A percentile compares a stretch with the other conserved stretches of the same genome.
These are phyloP conservation scores for Wickerhamiella alocasiicola DNA, from an alignment of 805 yeast genomes.

Conservation along the genomic window DNA sequence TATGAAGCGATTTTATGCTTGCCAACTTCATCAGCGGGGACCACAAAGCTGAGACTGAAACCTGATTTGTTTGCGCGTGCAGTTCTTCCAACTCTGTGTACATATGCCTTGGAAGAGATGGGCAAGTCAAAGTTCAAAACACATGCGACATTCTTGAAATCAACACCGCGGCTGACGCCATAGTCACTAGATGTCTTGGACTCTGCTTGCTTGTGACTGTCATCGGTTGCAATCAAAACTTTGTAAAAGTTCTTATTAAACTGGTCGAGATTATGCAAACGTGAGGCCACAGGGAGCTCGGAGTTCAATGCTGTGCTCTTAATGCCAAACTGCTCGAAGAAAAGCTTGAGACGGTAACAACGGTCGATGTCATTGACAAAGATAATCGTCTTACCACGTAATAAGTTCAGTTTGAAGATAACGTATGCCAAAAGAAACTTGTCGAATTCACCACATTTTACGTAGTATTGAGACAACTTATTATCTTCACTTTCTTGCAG, in stretches of 20 bases:
- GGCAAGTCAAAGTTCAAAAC: conserved; percentile 94
- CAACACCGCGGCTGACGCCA: conserved; percentile 95
- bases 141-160: conserved; percentile 91
- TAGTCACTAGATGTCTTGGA: conserved; percentile 43
- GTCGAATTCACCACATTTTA: conserved; percentile 77
- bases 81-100: conserved; percentile 92
- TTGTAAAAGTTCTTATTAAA: conserved; percentile 82
- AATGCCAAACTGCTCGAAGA: conserved; percentile 89
- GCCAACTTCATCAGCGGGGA: conserved; percentile 71
- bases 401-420: conserved; percentile 72
- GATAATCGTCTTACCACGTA: conserved; percentile 80
- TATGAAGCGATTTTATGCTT: conserved; percentile 74
- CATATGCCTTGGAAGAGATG: conserved; percentile 72
- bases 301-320: conserved; percentile 78
- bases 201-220: conserved; percentile 24
- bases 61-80: conserved; percentile 97
- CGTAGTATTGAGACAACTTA: conserved; percentile 72
- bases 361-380: conserved; percentile 93
- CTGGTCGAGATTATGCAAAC: conserved; percentile 90
- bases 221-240: conserved; percentile 90
- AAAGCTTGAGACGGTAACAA: conserved; percentile 82
- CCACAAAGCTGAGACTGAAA: conserved; percentile 85
- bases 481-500: conserved; percentile 54
- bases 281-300: conserved; percentile 83
- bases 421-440: conserved; percentile 85